A percentile compares a stretch with the other conserved stretches of the same genome.
Conservation (phyloP, 2,329 filamentous ascomycete species). For the Diaporthe humulicola region DNA sequence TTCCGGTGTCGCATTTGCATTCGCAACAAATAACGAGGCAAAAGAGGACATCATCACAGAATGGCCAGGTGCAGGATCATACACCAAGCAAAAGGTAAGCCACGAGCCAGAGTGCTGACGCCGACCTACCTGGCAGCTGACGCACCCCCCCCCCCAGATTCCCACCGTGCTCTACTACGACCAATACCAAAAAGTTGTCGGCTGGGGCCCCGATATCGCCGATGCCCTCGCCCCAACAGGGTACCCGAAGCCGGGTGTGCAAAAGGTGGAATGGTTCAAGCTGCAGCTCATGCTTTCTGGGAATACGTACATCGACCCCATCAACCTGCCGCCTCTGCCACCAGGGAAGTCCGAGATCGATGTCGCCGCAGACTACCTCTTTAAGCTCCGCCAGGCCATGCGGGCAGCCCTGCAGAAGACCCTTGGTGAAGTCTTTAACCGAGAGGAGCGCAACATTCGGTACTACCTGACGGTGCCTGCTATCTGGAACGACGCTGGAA, state of each 20-base stretch:
- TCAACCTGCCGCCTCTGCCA: slow-evolving; percentile 96
- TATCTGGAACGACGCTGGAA: slow-evolving; percentile 99
- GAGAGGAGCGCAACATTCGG: slow-evolving; percentile 97
- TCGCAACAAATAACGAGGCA: slow-evolving; percentile 96
- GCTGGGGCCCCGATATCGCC: slow-evolving; percentile 98
- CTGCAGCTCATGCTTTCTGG: slow-evolving; percentile 98
- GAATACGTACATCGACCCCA: slow-evolving; percentile 99
- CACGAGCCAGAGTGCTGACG: not conserved
- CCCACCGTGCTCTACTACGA: slow-evolving; percentile 99
- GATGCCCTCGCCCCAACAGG: slow-evolving; percentile 96
- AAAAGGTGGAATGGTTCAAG: slow-evolving; percentile 99
- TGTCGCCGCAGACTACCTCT: slow-evolving; percentile 98
- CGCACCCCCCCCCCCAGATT: slow-evolving; percentile 70
- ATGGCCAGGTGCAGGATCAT: slow-evolving; percentile 97
- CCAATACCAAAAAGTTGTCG: slow-evolving; percentile 99
- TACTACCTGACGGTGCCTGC: slow-evolving; percentile 99
- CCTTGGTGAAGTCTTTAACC: slow-evolving; percentile 95
- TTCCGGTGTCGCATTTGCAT: slow-evolving; percentile 96
- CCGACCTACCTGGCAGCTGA: not conserved
- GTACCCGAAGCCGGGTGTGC: slow-evolving; percentile 96
- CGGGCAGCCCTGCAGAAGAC: slow-evolving; percentile 95
- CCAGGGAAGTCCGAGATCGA: slow-evolving; percentile 99
- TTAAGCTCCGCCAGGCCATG: slow-evolving; percentile 98
- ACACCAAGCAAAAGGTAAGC: slow-evolving; percentile 96
- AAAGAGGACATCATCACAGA: slow-evolving; percentile 99